Evolutionary conservation across 2,329 filamentous ascomycete species (phyloP).

Genomic region (Verticillium nonalfalfae): DNA sequence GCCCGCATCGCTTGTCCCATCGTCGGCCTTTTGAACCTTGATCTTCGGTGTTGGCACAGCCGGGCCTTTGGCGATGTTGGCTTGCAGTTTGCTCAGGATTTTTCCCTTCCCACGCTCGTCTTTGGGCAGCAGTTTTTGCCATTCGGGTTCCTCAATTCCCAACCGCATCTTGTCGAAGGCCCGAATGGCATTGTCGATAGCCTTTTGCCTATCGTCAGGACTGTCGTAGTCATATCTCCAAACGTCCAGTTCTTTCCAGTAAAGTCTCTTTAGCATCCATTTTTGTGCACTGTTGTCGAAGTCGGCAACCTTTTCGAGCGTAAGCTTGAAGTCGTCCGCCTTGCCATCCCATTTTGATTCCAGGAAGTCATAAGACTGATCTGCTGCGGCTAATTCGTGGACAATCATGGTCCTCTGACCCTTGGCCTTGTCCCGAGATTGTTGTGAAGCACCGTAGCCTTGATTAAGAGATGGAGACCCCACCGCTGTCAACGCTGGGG

Average conservation of each 20-base stretch:
- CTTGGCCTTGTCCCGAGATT: conserved; percentile 45
- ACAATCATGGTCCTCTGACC: conserved; percentile 48
- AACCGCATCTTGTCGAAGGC: conserved; percentile 54
- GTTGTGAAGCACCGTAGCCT: conserved; percentile 42
- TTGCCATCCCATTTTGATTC: conserved; percentile 42
- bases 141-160: conserved; percentile 48
- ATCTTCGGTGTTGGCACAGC: conserved; percentile 37
- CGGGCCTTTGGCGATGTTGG: conserved; percentile 48
- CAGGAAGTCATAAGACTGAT: conserved; percentile 43
- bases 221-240: conserved; percentile 54
- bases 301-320: conserved; percentile 53
- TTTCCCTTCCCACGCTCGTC: conserved; percentile 55
- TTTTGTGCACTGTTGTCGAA: conserved; percentile 39
- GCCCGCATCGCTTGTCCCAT: conserved; percentile 24
- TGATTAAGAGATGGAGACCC: conserved; percentile 47
- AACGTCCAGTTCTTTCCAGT: conserved; percentile 59
- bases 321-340: conserved; percentile 45
- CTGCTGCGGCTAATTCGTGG: conserved; percentile 52
- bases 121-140: conserved; percentile 53
- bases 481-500: conserved; percentile 48
- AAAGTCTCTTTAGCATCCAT: conserved; percentile 49
- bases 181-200: conserved; percentile 55
- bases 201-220: conserved; percentile 48
- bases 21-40: conserved; percentile 44
- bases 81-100: conserved; percentile 55